Evolutionary conservation across 495 filamentous ascomycete genomes (phyloP).

Genomic region (Penicillium malachiteum): DNA sequence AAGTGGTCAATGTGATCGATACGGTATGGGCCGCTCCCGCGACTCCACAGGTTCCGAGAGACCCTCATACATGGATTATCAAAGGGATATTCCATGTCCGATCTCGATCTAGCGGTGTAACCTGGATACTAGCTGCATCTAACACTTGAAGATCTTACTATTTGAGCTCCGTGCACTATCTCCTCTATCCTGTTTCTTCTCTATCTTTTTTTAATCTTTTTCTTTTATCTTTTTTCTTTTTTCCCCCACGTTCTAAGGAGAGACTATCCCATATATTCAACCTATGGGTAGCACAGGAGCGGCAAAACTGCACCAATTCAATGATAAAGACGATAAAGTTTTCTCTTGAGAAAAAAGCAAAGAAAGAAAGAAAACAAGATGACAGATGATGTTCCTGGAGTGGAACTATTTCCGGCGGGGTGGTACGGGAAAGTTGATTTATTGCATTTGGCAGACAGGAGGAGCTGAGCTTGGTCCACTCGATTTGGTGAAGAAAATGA

Average conservation of each 20-base stretch:
- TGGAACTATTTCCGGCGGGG: slow-evolving; percentile 16
- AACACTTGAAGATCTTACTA: slow-evolving; percentile 10
- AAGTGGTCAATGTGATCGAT: slow-evolving; percentile 26
- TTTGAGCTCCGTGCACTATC: slow-evolving; percentile 10
- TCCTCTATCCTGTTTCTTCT: neutral
- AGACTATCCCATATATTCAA: neutral
- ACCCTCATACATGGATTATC: too few relatives aligned
- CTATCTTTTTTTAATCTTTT: too few relatives aligned
- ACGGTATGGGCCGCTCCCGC: slow-evolving; percentile 4
- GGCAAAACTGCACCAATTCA: neutral
- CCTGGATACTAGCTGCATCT: slow-evolving; percentile 15
- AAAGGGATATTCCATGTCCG: neutral
- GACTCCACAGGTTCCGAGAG: neutral
- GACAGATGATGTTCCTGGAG: neutral
- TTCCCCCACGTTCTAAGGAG: too few relatives aligned
- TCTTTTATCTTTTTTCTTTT: too few relatives aligned
- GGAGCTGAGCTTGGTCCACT: slow-evolving; percentile 24
- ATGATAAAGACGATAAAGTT: too few relatives aligned
- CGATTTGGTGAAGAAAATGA: slow-evolving; percentile 20
- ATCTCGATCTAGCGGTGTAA: slow-evolving; percentile 34
- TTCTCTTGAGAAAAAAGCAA: slow-evolving; percentile 7
- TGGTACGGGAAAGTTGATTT: slow-evolving; percentile 19
- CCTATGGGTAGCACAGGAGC: neutral
- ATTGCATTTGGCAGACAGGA: slow-evolving; percentile 20
- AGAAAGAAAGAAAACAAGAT: slow-evolving; percentile 13